Evolutionary conservation across 306 rosid genomes (phyloP).

Genomic region (Pterocarpus macrocarpus): DNA sequence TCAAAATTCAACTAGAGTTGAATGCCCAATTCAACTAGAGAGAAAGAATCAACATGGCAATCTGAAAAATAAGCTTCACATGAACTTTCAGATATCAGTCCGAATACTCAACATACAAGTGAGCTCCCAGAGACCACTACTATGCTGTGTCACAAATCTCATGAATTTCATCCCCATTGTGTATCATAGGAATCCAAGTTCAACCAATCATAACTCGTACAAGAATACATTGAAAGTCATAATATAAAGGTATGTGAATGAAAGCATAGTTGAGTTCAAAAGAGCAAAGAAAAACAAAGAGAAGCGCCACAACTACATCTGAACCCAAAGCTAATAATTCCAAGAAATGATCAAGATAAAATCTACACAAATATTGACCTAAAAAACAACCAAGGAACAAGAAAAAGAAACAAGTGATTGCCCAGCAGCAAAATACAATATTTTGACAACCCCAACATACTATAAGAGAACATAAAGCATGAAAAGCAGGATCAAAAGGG

Average conservation of each 20-base stretch:
- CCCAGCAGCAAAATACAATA: no score
- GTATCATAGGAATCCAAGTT: slow-evolving; percentile 23
- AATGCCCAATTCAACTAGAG: slow-evolving; percentile 2
- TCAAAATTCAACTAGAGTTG: slow-evolving; percentile 2
- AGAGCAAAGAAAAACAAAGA: slow-evolving; percentile 1
- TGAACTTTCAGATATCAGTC: slow-evolving; percentile 6
- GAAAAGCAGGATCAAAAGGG: neutral
- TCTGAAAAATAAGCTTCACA: slow-evolving; percentile 10
- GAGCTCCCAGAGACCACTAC: neutral
- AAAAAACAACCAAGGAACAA: slow-evolving; percentile 36
- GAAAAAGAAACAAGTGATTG: neutral
- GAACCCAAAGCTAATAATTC: neutral
- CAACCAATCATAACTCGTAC: slow-evolving; percentile 7
- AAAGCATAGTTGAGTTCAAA: slow-evolving; percentile 7
- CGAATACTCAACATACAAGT: neutral
- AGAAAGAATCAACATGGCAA: neutral
- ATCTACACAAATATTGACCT: neutral
- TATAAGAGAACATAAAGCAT: slow-evolving; percentile 1
- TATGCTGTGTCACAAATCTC: neutral
- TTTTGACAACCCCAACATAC: neutral
- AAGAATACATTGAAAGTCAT: slow-evolving; percentile 20
- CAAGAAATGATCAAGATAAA: slow-evolving; percentile 22
- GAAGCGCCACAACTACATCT: neutral
- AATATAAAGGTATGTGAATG: neutral
- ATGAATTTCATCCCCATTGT: neutral